Evolutionary conservation across 2,329 filamentous ascomycete species (phyloP).

Genomic region (Trichoderma atroviride): DNA sequence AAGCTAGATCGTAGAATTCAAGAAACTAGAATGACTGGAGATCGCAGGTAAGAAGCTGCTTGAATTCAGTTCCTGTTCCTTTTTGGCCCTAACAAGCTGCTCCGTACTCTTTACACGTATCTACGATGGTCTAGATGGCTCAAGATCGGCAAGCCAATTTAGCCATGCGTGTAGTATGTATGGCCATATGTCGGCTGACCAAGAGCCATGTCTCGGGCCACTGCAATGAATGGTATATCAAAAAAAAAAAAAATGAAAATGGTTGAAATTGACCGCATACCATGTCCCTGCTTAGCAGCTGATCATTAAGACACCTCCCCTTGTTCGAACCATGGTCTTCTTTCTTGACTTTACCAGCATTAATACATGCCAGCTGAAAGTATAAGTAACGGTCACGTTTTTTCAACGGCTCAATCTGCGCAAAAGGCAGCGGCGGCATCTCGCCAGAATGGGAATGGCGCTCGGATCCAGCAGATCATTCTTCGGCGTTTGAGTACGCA

Average conservation of each 20-base stretch:
- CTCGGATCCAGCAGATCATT: not conserved
- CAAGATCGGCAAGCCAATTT: not conserved
- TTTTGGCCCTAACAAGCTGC: not conserved
- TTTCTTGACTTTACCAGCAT: not conserved
- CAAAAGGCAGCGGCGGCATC: not conserved
- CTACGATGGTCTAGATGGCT: not conserved
- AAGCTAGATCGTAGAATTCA: not conserved
- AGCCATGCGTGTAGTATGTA: not conserved
- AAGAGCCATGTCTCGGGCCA: constrained; percentile 11
- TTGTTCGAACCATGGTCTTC: not conserved
- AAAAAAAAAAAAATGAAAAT: not conserved
- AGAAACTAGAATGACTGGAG: not conserved
- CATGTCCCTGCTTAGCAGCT: constrained; percentile 6
- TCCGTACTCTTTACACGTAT: not conserved
- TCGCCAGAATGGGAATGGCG: not conserved
- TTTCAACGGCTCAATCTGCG: not conserved
- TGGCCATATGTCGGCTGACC: constrained; percentile 11
- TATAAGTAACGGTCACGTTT: not conserved
- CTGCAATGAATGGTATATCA: not conserved
- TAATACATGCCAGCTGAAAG: not conserved
- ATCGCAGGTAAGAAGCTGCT: not conserved
- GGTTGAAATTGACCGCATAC: not conserved
- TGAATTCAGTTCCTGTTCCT: too few relatives aligned
- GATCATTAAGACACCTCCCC: not conserved
- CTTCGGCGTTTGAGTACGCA: not conserved